Percentiles rank a stretch among this genome's conserved stretches.
These are phyloP conservation scores for Mortierella polycephala DNA, from an alignment of 371 early-diverging fungal species.

Conservation along the genomic window DNA sequence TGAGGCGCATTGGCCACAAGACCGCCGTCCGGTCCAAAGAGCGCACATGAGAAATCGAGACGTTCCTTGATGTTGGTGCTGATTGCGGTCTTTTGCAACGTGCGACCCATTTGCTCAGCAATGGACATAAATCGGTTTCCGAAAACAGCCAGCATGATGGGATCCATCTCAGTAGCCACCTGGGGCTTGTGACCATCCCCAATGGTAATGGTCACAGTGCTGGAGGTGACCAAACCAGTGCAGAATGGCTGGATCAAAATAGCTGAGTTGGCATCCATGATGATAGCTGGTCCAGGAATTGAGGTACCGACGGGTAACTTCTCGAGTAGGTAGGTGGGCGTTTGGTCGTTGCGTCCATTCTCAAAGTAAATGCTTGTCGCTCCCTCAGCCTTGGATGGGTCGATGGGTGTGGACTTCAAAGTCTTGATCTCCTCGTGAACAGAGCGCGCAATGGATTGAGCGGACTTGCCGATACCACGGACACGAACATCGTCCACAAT, in stretches of 20 bases:
- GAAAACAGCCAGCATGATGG: conserved; percentile 91
- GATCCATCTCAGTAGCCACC: conserved; percentile 75
- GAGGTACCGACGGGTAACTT: conserved; percentile 71
- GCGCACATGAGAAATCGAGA: conserved; percentile 95
- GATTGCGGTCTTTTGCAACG: conserved; percentile 93
- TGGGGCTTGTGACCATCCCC: conserved; percentile 59
- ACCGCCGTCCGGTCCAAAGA: conserved; percentile 95
- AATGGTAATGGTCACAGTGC: conserved; percentile 80
- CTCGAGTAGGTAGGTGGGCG: conserved; percentile 80
- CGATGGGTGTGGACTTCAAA: conserved; percentile 47
- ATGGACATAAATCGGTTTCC: conserved; percentile 97
- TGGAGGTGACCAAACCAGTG: conserved; percentile 77
- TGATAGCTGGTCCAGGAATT: conserved; percentile 88
- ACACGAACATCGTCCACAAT: conserved; percentile 94
- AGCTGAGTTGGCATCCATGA: conserved; percentile 90
- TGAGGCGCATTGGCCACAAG: conserved; percentile 94
- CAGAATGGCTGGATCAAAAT: conserved; percentile 89
- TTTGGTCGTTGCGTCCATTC: conserved; percentile 70
- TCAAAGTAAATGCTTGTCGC: conserved; percentile 84
- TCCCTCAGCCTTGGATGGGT: conserved; percentile 37
- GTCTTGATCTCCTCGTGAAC: conserved; percentile 58
- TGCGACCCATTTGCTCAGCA: conserved; percentile 98
- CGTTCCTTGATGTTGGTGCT: conserved; percentile 98
- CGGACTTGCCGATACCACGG: conserved; percentile 82
- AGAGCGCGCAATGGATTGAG: conserved; percentile 44